phyloP scores from a whole-genome alignment of 257 asterid species.

The Fraxinus anomala region DNA sequence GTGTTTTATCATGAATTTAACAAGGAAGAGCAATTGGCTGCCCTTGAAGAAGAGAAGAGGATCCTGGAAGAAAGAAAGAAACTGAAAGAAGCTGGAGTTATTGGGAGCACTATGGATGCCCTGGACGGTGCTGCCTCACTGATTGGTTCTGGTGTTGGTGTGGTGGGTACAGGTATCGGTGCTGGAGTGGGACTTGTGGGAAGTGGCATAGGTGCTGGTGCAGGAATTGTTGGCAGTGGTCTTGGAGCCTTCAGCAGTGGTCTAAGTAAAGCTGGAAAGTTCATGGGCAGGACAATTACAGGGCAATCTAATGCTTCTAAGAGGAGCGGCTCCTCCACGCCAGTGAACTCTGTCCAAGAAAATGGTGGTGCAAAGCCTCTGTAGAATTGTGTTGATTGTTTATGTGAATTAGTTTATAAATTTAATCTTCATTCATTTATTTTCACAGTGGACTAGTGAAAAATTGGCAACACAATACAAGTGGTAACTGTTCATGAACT shows the following conservation, averaged over 20 bases:
- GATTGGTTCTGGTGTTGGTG: slow-evolving; percentile 65
- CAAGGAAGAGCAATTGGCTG: slow-evolving; percentile 86
- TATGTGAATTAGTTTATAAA: slow-evolving; percentile 20
- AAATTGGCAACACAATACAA: slow-evolving; percentile 11
- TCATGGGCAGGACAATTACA: slow-evolving; percentile 86
- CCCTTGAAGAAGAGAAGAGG: slow-evolving; percentile 83
- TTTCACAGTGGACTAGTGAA: slow-evolving; percentile 19
- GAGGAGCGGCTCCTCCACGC: slow-evolving; percentile 75
- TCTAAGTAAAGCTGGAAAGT: slow-evolving; percentile 82
- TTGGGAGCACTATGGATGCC: slow-evolving; percentile 98
- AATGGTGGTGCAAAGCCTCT: slow-evolving; percentile 82
- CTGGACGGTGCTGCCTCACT: slow-evolving; percentile 75
- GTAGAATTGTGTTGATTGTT: slow-evolving; percentile 23
- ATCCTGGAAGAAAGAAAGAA: slow-evolving; percentile 81
- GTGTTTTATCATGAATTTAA: slow-evolving; percentile 75
- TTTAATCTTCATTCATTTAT: slow-evolving; percentile 12
- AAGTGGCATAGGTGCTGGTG: slow-evolving; percentile 80
- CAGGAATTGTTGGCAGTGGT: slow-evolving; percentile 74
- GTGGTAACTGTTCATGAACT: not conserved
- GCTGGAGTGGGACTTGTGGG: slow-evolving; percentile 41
- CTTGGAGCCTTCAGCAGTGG: slow-evolving; percentile 87
- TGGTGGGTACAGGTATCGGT: too few relatives aligned
- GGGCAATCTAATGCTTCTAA: slow-evolving; percentile 54
- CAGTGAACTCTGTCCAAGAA: slow-evolving; percentile 61
- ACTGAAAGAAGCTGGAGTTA: slow-evolving; percentile 85